A percentile compares a stretch with the other conserved stretches of the same genome.
These are phyloP conservation scores for Diplotaxis tenuifolia DNA, from an alignment of 345 rosid genomes.

Conservation along the genomic window DNA sequence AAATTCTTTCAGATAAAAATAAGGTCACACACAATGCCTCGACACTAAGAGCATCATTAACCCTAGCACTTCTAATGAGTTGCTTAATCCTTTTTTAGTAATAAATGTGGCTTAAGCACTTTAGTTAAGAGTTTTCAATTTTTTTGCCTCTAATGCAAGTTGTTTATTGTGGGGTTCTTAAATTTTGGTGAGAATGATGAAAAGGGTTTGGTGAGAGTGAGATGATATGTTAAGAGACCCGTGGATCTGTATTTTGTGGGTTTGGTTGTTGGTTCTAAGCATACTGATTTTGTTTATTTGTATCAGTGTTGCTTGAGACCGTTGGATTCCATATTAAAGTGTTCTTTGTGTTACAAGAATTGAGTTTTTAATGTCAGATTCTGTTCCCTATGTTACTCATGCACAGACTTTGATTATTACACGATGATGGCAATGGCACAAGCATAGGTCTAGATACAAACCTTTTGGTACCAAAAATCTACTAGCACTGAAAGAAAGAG, in stretches of 20 bases:
- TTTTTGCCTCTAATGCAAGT: no score
- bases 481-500: neutral
- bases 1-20: no score
- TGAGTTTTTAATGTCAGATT: neutral
- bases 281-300: constrained; percentile 4
- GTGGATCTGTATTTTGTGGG: constrained; percentile 3
- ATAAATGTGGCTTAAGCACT: no score
- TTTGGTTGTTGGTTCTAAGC: constrained; percentile 5
- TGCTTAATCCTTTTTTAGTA: no score
- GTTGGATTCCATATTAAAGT: neutral
- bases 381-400: neutral
- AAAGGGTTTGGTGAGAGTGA: no score
- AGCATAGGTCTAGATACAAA: neutral
- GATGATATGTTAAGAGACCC: no score
- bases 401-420: neutral
- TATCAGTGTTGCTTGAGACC: neutral
- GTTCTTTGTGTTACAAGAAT: neutral
- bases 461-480: neutral
- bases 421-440: neutral
- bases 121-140: no score
- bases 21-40: no score
- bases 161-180: no score
- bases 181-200: no score
- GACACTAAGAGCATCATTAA: no score
- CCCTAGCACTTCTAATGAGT: no score